Evolutionary conservation across 768 basidiomycete species (phyloP), one percentile per base, ranked within the genome.

Genomic region (Paxillus involutus): DNA sequence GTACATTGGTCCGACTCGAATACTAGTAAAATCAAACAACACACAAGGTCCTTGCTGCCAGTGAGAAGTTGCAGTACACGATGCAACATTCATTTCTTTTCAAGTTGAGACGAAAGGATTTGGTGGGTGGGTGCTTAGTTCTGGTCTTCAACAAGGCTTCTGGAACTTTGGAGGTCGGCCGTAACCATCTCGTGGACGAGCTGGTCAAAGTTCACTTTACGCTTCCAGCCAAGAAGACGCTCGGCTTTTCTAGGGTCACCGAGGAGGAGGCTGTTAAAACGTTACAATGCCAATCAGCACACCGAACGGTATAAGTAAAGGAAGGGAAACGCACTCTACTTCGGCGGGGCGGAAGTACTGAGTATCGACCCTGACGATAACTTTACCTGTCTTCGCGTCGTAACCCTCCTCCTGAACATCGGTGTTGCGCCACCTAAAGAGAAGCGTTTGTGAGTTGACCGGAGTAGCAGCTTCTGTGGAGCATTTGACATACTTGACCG

Each of bases 261-360:
- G 45, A 87, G 80, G 39, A 98, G 80, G 51, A 95, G 81, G 4
- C 92, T 94, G 44, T 8, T 42, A 9, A 13, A 45, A 6, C 42
- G 37, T 32, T 10, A 42, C 12, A 35, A 26, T 19, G 17, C 21
- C 17, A 30, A 13, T 61, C 17, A 57, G 43, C 24, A 12, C 52
- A 42, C 19, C 17, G 30, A 26, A 26, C 26, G 13, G 51, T 33
- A 26, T 19, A 24, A 17, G 42, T 32, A 36, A 26, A 26, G 39
- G 35, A 44, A 37, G 42, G 21, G 58, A 14, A 10, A 86, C 89
- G 57, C 64, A 92, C 86, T 96, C 93, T 73, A 96, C 93, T 84
- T 95, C 92, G 17, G 91, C 90, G 9, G 92, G 92, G 71, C 94
- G 89, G 88, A 94, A 97, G 78, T 97, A 96, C 60, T 79, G 78